Evolutionary conservation across 2,329 filamentous ascomycete species (phyloP).

Genomic region (Clonostachys rosea): DNA sequence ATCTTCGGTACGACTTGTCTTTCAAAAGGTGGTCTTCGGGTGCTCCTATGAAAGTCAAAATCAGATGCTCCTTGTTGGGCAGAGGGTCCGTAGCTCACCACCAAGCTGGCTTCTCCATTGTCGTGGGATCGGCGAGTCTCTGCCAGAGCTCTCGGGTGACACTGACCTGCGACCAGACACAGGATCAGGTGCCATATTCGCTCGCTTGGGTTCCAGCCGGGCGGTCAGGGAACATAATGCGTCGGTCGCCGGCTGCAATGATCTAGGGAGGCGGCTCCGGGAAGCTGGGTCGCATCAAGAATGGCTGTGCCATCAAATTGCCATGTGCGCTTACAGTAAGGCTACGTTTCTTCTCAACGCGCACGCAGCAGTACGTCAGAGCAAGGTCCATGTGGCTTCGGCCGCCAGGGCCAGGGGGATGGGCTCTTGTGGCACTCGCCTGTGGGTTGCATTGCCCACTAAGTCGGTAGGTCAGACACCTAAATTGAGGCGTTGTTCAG

Average conservation of each 20-base stretch:
- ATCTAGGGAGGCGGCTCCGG: no score
- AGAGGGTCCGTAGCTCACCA: slow-evolving; percentile 34
- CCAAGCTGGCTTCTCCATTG: slow-evolving; percentile 75
- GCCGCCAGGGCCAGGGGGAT: no score
- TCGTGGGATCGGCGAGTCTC: slow-evolving; percentile 68
- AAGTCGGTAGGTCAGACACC: no score
- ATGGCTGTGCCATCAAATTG: no score
- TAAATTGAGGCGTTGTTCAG: no score
- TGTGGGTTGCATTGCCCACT: no score
- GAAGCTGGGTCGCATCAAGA: no score
- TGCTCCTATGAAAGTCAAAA: not conserved
- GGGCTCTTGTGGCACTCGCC: no score
- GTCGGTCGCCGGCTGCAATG: not conserved
- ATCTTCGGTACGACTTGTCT: slow-evolving; percentile 76
- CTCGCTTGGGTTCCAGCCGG: slow-evolving; percentile 10
- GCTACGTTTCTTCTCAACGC: slow-evolving; percentile 13
- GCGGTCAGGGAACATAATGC: slow-evolving; percentile 11
- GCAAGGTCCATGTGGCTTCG: no score
- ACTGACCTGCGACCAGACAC: slow-evolving; percentile 50
- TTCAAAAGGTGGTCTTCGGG: slow-evolving; percentile 51
- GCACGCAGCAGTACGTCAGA: no score
- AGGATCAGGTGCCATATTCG: slow-evolving; percentile 61
- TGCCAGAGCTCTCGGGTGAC: slow-evolving; percentile 82
- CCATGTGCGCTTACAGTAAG: slow-evolving; percentile 3
- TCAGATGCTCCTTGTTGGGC: slow-evolving; percentile 5